Base-by-base conservation (phyloP, 768 basidiomycete genomes). In the Tylopilus sp. region DNA sequence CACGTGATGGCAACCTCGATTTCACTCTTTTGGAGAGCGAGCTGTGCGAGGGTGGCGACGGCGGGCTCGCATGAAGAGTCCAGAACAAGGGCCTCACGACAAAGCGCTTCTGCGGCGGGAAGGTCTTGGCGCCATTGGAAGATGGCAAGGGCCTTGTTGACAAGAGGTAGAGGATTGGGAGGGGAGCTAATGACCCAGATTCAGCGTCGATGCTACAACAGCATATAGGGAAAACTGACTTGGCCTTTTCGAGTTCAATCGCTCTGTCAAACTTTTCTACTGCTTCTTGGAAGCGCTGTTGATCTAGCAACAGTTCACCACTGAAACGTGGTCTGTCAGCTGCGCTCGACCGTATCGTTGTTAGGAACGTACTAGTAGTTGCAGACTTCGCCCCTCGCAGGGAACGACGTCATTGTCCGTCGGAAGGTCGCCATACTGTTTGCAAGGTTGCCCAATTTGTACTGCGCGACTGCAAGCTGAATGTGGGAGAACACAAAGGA, bases 31-130 rank as follows among this genome's bases (percentile, higher is more conserved):
- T 98, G 96, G 57, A 98, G 71, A 54, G 82, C 84, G 21, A 99
- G 78, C 70, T 99, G 97, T 4, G 96, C 96, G 26, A 98, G 82
- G 1, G 95, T 98, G 17, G 93, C 92, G 6, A 98, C 87, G 0
- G 96, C 97, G 12, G 96, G 92, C 67, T 99, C 97, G 71, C 96
- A 98, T 59, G 94, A 93, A 12, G 89, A 77, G 70, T 99, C 97
- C 50, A 94, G 82, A 45, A 78, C 74, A 21, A 99, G 77, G 1
- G 97, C 97, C 69, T 98, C 89, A 52, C 85, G 76, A 67, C 93
- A 95, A 66, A 92, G 87, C 19, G 76, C 73, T 70, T 96, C 94
- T 2, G 93, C 94, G 1, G 80, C 83, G 8, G 75, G 77, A 52
- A 92, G 79, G 65, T 98, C 92, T 65, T 96, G 89, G 69, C 92